Conservation (phyloP, 352 stramenopile species). For the Phytophthora palmivora region DNA sequence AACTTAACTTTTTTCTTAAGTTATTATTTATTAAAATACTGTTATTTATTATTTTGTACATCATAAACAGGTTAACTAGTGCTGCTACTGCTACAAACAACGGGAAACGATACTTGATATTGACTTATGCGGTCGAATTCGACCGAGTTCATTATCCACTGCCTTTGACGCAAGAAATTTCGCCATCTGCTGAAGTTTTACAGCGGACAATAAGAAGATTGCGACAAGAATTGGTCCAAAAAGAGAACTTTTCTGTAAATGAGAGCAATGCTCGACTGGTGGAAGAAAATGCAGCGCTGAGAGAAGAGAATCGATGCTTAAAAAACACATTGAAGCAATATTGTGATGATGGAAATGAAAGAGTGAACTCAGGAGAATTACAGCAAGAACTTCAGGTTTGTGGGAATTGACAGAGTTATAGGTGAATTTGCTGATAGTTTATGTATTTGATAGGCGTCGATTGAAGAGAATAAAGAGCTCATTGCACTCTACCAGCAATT, state of each 20-base stretch:
- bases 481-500: constrained; percentile 78
- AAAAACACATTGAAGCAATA: constrained; percentile 74
- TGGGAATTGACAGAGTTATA: not conserved
- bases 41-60: constrained; percentile 14
- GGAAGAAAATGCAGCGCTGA: constrained; percentile 56
- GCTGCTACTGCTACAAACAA: constrained; percentile 13
- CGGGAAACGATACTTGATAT: constrained; percentile 92
- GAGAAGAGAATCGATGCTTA: constrained; percentile 69
- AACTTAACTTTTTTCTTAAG: constrained; percentile 24
- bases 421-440: not conserved
- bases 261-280: constrained; percentile 20
- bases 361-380: constrained; percentile 47
- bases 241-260: constrained; percentile 7
- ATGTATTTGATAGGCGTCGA: constrained; percentile 45
- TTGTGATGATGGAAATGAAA: constrained; percentile 31
- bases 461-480: constrained; percentile 79
- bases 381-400: constrained; percentile 55
- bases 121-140: constrained; percentile 95
- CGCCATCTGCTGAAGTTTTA: constrained; percentile 70
- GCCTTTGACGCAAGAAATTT: constrained; percentile 77
- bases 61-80: constrained; percentile 6
- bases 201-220: constrained; percentile 84
- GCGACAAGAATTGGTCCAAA: constrained; percentile 32
- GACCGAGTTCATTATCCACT: constrained; percentile 95
- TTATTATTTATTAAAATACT: constrained; percentile 2